phyloP scores from a whole-genome alignment of 2,329 filamentous ascomycete species.

The Cercospora canescens region DNA sequence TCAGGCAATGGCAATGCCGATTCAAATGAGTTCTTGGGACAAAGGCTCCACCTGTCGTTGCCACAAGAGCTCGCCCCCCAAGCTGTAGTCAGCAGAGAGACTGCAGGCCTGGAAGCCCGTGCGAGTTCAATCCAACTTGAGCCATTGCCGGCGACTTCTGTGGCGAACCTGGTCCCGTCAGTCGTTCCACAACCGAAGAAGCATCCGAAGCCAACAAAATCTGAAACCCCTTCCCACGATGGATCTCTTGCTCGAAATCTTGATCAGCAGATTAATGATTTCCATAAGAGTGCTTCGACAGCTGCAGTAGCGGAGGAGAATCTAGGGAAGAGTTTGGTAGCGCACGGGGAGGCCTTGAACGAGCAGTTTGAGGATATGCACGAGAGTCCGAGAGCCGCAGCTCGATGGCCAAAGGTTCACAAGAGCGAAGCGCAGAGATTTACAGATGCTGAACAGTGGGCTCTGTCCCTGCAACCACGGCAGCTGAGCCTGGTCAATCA shows the following conservation, averaged over 20 bases:
- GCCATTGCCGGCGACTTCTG: not conserved
- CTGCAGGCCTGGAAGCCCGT: not conserved
- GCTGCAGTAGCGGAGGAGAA: slow-evolving; percentile 6
- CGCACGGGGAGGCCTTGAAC: not conserved
- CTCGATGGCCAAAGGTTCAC: not conserved
- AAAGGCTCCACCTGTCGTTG: not conserved
- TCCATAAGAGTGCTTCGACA: not conserved
- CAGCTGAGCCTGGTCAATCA: slow-evolving; percentile 42
- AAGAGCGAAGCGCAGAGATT: not conserved
- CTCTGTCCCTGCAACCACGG: slow-evolving; percentile 39
- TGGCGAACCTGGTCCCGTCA: not conserved
- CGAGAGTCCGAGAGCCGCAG: not conserved
- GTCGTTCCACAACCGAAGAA: not conserved
- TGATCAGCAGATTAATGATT: not conserved
- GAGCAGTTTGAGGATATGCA: not conserved
- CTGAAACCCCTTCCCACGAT: not conserved
- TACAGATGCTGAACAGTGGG: slow-evolving; percentile 39
- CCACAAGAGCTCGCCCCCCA: not conserved
- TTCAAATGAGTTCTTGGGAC: not conserved
- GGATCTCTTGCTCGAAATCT: not conserved
- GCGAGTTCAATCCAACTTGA: not conserved
- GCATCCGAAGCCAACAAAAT: not conserved
- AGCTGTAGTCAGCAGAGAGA: not conserved
- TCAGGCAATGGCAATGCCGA: not conserved
- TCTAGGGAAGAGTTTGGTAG: slow-evolving; percentile 11